These are phyloP conservation scores for Martiniozyma asiatica DNA, from an alignment of 1,139 yeast species.

Conservation along the genomic window DNA sequence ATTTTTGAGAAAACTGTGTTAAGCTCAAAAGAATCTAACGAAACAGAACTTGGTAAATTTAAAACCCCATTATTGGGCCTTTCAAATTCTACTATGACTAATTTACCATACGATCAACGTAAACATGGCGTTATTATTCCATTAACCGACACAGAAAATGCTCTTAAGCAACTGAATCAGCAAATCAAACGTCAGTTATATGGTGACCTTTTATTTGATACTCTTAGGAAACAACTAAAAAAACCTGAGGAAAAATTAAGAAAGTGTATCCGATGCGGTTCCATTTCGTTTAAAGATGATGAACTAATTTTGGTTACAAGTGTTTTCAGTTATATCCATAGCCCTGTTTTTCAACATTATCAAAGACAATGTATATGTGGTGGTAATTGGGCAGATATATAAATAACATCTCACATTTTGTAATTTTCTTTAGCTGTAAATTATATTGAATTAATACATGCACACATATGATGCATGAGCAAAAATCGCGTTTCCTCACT, in stretches of 20 bases:
- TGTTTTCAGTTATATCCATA: slow-evolving; percentile 16
- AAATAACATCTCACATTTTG: no score
- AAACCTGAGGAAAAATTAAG: slow-evolving; percentile 26
- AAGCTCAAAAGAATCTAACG: no score
- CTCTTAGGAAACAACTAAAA: slow-evolving; percentile 18
- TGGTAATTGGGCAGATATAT: slow-evolving; percentile 49
- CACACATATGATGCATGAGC: no score
- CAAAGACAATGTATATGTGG: slow-evolving; percentile 76
- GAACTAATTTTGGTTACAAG: slow-evolving; percentile 18
- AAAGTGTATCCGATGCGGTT: slow-evolving; percentile 59
- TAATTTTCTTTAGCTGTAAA: no score
- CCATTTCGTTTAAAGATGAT: slow-evolving; percentile 41
- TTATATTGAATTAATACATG: no score
- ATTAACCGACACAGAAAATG: slow-evolving; percentile 11
- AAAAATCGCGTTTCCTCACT: no score
- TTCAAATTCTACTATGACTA: no score
- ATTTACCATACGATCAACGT: no score
- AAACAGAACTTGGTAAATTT: no score
- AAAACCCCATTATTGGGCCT: no score
- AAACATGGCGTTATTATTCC: slow-evolving; percentile 2
- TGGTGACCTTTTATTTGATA: slow-evolving; percentile 19
- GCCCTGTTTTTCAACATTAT: slow-evolving; percentile 26
- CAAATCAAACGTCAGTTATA: slow-evolving; percentile 13
- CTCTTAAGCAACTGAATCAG: slow-evolving; percentile 10
- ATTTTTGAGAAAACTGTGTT: slow-evolving; percentile 26